Percentiles rank a stretch among this genome's conserved stretches.
phyloP scores from a whole-genome alignment of 2,329 filamentous ascomycete genomes.

The Clonostachys byssicola region DNA sequence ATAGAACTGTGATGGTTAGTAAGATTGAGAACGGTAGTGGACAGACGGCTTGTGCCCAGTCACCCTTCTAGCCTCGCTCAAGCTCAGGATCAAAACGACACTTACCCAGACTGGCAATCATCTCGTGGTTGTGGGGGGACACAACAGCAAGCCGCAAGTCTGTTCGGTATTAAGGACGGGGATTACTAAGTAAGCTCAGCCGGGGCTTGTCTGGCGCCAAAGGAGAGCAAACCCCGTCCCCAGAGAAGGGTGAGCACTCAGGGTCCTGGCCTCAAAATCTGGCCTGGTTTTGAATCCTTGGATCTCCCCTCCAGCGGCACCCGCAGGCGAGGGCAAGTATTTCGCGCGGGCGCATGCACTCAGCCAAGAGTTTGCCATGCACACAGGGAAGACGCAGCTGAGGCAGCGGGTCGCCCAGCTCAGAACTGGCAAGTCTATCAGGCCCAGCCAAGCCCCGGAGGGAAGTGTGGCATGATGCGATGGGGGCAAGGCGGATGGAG shows the following conservation, averaged over 20 bases:
- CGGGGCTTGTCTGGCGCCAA: no score
- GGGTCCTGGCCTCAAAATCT: background rate
- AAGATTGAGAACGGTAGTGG: background rate
- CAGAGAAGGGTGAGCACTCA: background rate
- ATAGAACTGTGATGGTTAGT: no score
- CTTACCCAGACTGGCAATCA: slow-evolving; percentile 4
- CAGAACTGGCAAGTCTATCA: background rate
- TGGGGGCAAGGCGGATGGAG: background rate
- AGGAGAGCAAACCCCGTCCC: background rate
- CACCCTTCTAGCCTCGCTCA: no score
- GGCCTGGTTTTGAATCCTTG: background rate
- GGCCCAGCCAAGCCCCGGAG: background rate
- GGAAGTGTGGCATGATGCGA: background rate
- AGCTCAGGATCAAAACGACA: background rate
- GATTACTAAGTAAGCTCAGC: background rate
- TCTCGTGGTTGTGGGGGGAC: slow-evolving; percentile 1
- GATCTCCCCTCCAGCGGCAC: background rate
- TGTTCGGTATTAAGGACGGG: background rate
- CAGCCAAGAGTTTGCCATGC: no score
- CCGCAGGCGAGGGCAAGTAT: no score
- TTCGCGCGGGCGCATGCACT: no score
- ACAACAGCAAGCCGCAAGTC: background rate
- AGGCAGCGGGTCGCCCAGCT: no score
- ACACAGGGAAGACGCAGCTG: no score
- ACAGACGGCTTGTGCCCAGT: background rate